Base-by-base conservation (phyloP, 2,329 filamentous ascomycete species). In the Trichoderma sp. region DNA sequence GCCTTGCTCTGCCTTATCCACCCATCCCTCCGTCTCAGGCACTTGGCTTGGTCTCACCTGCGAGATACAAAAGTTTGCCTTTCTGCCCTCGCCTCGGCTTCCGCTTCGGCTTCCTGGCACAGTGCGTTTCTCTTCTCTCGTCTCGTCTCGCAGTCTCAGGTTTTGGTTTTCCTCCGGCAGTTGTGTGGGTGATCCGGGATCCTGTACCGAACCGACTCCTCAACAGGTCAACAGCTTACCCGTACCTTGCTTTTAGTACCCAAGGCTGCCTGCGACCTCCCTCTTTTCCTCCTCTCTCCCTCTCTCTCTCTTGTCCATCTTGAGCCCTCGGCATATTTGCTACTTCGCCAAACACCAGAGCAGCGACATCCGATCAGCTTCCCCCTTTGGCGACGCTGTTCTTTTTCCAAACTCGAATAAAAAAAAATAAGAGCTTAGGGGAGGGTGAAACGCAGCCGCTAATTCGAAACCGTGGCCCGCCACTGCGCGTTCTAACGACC, bases 21-120 rank as follows among this genome's bases (percentile, higher is more conserved):
- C 58, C 30, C 67, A 39, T 70, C 67, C 67, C 67, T 70, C 67
- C 67, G 67, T 63, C 58, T 55, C 67, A 63, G 67, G 58, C 57
- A 70, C 67, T 34, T 58, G 57, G 30, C 43, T 50, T 66, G 43
- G 65, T 59, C 39, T 69, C 50, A 36, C 57, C 66, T 55, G 43
- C 34, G 59, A 63, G 50, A 55, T 43, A 64, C 58, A 64, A 70
- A 64, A 53, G 58, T 50, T 55, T 62, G 58, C 68, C 68, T 28
- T 17, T 55, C 28, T 50, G 34, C 34, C 30, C 39, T 50, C 23
- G 28, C 53, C 28, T 71, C 59, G 23, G 66, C 66, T 62, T 61
- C 62, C 55, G 63, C 69, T n/a, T 61, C 50, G 43, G 63, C 55
- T 57, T 69, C 32, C 66, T 47, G 20, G 15, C 68, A 65, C 59